Evolutionary conservation across 176 grass and related monocot genomes (phyloP).

Genomic region (Miscanthus lutarioriparius): DNA sequence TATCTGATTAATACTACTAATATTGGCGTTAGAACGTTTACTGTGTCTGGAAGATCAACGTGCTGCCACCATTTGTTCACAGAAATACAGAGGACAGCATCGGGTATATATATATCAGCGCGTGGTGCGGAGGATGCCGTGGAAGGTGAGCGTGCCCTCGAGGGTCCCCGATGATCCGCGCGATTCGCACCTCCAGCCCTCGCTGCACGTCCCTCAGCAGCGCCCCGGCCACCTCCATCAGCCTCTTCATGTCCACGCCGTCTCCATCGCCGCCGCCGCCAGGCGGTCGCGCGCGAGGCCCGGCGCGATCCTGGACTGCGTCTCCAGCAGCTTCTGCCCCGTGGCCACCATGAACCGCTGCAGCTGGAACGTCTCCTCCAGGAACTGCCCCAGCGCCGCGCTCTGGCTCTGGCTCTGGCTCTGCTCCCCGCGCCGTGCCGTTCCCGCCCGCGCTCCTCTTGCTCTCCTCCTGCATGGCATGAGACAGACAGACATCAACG

Average conservation of each 20-base stretch:
- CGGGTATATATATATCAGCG: background rate
- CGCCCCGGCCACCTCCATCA: conserved; percentile 62
- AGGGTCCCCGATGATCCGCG: conserved; percentile 75
- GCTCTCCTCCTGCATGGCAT: conserved; percentile 48
- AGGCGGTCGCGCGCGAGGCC: conserved; percentile 14
- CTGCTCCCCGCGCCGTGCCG: conserved; percentile 27
- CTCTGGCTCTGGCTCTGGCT: background rate
- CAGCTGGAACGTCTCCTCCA: conserved; percentile 88
- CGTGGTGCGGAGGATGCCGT: conserved; percentile 64
- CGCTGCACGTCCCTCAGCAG: conserved; percentile 77
- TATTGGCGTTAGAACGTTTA: background rate
- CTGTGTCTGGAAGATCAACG: background rate
- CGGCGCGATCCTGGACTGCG: conserved; percentile 54
- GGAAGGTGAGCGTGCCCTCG: conserved; percentile 79
- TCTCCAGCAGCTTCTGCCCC: conserved; percentile 83
- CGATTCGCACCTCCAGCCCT: conserved; percentile 76
- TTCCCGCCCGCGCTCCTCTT: conserved; percentile 44
- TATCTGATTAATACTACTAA: background rate
- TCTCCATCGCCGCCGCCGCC: background rate
- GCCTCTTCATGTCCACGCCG: conserved; percentile 58
- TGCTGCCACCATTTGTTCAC: background rate
- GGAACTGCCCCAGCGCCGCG: conserved; percentile 45
- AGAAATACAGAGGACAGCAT: background rate
- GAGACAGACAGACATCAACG: background rate
- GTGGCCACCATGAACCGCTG: conserved; percentile 80